Evolutionary conservation across 768 basidiomycete species (phyloP), one percentile per base, ranked within the genome.

Genomic region (Lactarius indigo): DNA sequence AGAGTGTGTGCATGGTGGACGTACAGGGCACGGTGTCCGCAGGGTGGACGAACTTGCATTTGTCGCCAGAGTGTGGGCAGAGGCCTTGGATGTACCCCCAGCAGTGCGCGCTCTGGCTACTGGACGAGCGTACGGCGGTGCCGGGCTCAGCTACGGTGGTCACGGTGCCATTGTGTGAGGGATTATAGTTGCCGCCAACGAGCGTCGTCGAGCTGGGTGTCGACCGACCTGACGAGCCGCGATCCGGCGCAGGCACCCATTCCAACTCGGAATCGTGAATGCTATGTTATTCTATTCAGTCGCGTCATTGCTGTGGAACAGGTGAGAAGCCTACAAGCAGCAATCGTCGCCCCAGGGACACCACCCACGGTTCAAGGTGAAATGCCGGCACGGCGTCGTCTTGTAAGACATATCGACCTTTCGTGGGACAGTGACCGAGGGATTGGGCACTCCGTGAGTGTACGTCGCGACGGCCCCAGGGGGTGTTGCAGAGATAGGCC

Each of bases 291-390:
- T 47, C 10, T 23, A 23, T 13, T n/a, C 23, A 23, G 23, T 50
- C 12, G 42, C 8, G 37, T 15, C 2, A 35, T 9, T 3, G 26
- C 15, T 3, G 13, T 23, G 6, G 39, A 4, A 15, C 5, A 20
- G 8, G 15, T n/a, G 8, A 13, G 12, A 37, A 17, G 31, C 62
- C 18, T 55, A 68, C 66, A 68, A 68, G 15, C 66, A 50, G 15
- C 66, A 68, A 4, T 26, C 13, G 3, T 63, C 62, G 3, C 66
- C 66, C 62, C 62, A 68, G 28, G 66, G 66, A 31, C 66, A 68
- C 62, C 62, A 68, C 2, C 66, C 66, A 2, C 42, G 17, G 58
- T 68, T 68, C 26, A 47, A 1, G 20, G 66, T 54, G n/a, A 37
- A 68, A 26, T 68, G 66, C 9, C 42, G 28, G 41, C 66, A 68